Percentiles rank a stretch among this genome's conserved stretches.
Evolutionary conservation across 345 rosid genomes (phyloP).

Genomic region (Luvunga scandens): DNA sequence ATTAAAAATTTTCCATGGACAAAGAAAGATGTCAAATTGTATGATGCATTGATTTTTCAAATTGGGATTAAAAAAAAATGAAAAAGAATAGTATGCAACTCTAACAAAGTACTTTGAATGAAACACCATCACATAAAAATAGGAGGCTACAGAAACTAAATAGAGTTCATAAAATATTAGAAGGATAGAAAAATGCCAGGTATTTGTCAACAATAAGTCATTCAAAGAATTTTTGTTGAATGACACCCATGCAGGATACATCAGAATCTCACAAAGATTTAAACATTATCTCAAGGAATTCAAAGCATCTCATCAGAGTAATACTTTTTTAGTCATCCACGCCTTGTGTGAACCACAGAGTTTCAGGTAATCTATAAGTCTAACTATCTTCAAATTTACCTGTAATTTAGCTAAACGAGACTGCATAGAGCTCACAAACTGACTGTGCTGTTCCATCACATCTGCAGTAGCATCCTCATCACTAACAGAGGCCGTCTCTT

Average conservation of each 20-base stretch:
- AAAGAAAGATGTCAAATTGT: not conserved
- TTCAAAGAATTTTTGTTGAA: not conserved
- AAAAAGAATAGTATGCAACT: not conserved
- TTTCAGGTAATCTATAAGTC: not conserved
- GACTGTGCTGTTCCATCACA: conserved; percentile 74
- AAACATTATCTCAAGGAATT: not conserved
- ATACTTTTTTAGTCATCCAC: not conserved
- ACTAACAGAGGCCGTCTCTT: conserved; percentile 48
- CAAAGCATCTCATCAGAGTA: not conserved
- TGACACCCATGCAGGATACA: not conserved
- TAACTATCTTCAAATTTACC: conserved; percentile 45
- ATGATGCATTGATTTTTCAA: not conserved
- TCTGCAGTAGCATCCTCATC: conserved; percentile 74
- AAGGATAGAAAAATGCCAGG: not conserved
- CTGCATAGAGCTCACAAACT: conserved; percentile 86
- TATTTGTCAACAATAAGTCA: not conserved
- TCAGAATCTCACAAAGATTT: not conserved
- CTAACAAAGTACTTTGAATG: not conserved
- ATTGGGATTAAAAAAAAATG: not conserved
- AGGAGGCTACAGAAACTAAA: not conserved
- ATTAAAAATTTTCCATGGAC: not conserved
- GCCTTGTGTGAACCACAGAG: not conserved
- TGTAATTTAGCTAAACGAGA: conserved; percentile 90
- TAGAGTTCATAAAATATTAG: not conserved
- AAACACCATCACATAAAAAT: not conserved